A percentile compares a stretch with the other conserved stretches of the same genome.
phyloP scores from a whole-genome alignment of 2,329 filamentous ascomycete species.

The Pseudogymnoascus sp. region DNA sequence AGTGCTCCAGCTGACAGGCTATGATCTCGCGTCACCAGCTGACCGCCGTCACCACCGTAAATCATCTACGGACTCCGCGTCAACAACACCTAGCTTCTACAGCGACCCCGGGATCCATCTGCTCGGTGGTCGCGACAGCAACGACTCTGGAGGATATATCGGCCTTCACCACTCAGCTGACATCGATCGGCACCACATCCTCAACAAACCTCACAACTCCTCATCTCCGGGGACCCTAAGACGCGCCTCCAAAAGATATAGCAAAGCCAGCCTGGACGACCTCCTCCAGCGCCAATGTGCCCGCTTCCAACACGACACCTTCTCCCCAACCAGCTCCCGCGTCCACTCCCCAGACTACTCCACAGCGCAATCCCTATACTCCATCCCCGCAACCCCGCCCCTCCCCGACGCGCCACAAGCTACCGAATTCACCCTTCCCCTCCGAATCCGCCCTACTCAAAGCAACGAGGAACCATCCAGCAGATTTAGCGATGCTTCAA shows the following conservation, averaged over 20 bases:
- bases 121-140: neutral
- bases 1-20: neutral
- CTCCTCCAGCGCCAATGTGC: neutral
- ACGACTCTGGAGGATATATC: neutral
- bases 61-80: neutral
- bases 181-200: neutral
- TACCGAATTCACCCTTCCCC: neutral
- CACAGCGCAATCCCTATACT: neutral
- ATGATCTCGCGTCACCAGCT: neutral
- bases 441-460: neutral
- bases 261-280: neutral
- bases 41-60: neutral
- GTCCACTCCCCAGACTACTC: neutral
- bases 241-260: neutral
- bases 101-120: neutral
- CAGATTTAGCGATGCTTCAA: neutral
- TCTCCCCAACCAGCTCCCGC: neutral
- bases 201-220: neutral
- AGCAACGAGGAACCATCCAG: neutral
- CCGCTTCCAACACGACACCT: neutral
- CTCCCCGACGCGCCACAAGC: neutral
- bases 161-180: neutral
- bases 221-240: neutral
- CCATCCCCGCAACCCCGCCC: neutral
- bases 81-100: neutral